Conservation (phyloP, 1,139 yeast species). For the Saccharomyces hybrid region DNA sequence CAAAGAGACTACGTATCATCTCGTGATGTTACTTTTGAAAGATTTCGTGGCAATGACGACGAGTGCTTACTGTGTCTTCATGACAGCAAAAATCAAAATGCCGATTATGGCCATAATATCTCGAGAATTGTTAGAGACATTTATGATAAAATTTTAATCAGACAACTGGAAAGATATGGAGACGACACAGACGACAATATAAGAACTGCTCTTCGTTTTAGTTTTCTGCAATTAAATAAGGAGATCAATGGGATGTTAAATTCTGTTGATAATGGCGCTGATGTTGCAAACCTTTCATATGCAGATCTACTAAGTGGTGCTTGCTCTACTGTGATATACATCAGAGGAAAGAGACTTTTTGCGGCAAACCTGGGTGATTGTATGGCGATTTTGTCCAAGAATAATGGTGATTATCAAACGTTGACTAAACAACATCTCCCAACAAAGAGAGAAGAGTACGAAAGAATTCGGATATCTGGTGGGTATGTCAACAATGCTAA, state of each 20-base stretch:
- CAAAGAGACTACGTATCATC: slow-evolving; percentile 57
- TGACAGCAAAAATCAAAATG: slow-evolving; percentile 69
- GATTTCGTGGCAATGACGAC: slow-evolving; percentile 74
- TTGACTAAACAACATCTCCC: slow-evolving; percentile 83
- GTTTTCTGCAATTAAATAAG: slow-evolving; percentile 72
- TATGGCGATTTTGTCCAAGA: slow-evolving; percentile 68
- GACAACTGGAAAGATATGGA: slow-evolving; percentile 57
- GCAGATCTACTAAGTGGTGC: slow-evolving; percentile 82
- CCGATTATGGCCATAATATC: slow-evolving; percentile 56
- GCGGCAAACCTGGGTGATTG: slow-evolving; percentile 91
- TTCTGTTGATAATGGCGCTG: slow-evolving; percentile 28
- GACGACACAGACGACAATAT: slow-evolving; percentile 39
- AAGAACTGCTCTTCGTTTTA: slow-evolving; percentile 64
- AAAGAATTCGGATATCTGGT: slow-evolving; percentile 82
- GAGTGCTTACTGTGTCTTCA: slow-evolving; percentile 71
- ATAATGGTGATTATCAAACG: slow-evolving; percentile 69
- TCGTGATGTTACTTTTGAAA: slow-evolving; percentile 80
- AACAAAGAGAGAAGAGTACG: slow-evolving; percentile 69
- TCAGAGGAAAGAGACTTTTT: slow-evolving; percentile 61
- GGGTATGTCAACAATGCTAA: slow-evolving; percentile 86
- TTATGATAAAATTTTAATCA: slow-evolving; percentile 64
- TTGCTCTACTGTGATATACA: slow-evolving; percentile 71
- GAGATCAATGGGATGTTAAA: slow-evolving; percentile 53
- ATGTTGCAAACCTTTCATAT: slow-evolving; percentile 36
- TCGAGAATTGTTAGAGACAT: slow-evolving; percentile 70